Evolutionary conservation across 306 rosid genomes (phyloP).

Genomic region (Oemleria cerasiformis): DNA sequence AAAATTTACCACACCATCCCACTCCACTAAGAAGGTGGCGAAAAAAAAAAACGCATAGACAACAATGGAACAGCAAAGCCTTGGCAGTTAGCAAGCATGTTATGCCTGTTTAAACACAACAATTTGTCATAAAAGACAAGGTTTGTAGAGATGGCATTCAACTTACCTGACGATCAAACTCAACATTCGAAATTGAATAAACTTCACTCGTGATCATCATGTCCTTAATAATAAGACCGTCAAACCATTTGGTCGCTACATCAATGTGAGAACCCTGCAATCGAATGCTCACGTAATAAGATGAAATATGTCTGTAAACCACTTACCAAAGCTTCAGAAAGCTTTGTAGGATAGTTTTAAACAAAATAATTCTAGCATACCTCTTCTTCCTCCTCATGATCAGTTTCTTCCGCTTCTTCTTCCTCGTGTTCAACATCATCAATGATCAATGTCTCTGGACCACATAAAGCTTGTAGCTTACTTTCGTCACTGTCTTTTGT

Average conservation of each 20-base stretch:
- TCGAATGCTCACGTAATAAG: conserved; percentile 19
- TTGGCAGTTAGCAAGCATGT: not conserved
- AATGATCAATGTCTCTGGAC: conserved; percentile 28
- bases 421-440: conserved; percentile 38
- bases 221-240: conserved; percentile 73
- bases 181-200: conserved; percentile 73
- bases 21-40: not conserved
- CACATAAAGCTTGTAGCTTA: conserved; percentile 58
- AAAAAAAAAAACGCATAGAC: not conserved
- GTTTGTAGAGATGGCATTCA: not conserved
- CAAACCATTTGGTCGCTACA: conserved; percentile 65
- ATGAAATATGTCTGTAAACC: conserved; percentile 9
- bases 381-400: conserved; percentile 57
- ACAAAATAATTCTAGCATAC: conserved; percentile 24
- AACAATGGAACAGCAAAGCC: not conserved
- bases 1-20: not conserved
- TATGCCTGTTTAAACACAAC: not conserved
- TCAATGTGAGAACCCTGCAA: conserved; percentile 50
- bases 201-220: conserved; percentile 66
- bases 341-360: not conserved
- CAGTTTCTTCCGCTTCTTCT: conserved; percentile 36
- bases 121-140: not conserved
- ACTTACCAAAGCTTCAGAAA: not conserved
- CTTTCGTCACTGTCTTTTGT: conserved; percentile 61
- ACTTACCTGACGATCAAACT: conserved; percentile 87